These are phyloP conservation scores for Aschersonia sp. DNA, from an alignment of 2,329 filamentous ascomycete species.

Conservation along the genomic window DNA sequence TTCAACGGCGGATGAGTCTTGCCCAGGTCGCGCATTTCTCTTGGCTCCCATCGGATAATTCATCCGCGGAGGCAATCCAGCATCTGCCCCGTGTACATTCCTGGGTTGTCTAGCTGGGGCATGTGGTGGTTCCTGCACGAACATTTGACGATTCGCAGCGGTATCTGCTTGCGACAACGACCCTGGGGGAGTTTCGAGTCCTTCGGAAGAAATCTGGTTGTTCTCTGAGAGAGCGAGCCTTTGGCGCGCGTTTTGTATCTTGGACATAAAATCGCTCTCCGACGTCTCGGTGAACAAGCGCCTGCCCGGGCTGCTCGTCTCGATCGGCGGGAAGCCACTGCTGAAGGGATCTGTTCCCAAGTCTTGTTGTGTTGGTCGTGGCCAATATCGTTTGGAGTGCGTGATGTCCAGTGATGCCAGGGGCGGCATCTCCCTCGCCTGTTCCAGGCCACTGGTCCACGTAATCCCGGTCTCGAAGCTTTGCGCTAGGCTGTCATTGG, in stretches of 20 bases:
- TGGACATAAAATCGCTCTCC: constrained; percentile 41
- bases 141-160: constrained; percentile 9
- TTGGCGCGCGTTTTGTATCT: constrained; percentile 36
- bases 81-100: constrained; percentile 35
- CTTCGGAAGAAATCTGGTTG: constrained; percentile 27
- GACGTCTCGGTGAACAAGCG: constrained; percentile 25
- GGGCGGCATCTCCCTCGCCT: constrained; percentile 18
- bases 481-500: constrained; percentile 40
- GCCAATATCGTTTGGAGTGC: constrained; percentile 24
- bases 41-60: constrained; percentile 38
- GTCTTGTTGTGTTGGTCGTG: constrained; percentile 22
- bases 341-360: constrained; percentile 36
- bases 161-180: constrained; percentile 10
- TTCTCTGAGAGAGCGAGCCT: constrained; percentile 25
- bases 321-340: constrained; percentile 23
- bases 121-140: constrained; percentile 31
- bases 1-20: constrained; percentile 20
- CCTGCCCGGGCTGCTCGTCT: constrained; percentile 26
- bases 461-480: constrained; percentile 25
- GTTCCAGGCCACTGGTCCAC: constrained; percentile 12
- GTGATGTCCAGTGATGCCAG: constrained; percentile 22
- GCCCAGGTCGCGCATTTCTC: constrained; percentile 20
- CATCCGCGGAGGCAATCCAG: constrained; percentile 46
- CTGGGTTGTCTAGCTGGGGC: constrained; percentile 39
- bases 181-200: constrained; percentile 45